phyloP scores from a whole-genome alignment of 805 yeast species.

The Phaffomyces opuntiae region DNA sequence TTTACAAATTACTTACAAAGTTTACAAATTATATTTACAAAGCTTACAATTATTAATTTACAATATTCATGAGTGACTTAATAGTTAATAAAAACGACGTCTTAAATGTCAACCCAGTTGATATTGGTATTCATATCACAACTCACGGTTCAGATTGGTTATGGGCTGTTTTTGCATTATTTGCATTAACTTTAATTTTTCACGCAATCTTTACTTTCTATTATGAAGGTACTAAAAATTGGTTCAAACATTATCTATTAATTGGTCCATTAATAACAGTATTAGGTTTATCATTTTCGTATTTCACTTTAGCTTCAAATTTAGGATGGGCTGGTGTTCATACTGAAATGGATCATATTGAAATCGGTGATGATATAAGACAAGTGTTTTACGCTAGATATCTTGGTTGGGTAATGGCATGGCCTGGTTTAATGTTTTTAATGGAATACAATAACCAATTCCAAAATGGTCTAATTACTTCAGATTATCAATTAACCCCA shows the following conservation, averaged over 20 bases:
- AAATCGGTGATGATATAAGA: slow-evolving; percentile 31
- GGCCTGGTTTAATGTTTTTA: slow-evolving; percentile 35
- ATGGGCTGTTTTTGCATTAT: slow-evolving; percentile 53
- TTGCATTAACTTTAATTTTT: slow-evolving; percentile 31
- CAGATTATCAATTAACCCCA: slow-evolving; percentile 8
- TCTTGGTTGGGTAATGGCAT: slow-evolving; percentile 51
- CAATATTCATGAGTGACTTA: not conserved
- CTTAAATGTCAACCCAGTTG: slow-evolving; percentile 16
- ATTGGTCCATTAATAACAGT: slow-evolving; percentile 36
- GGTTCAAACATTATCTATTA: slow-evolving; percentile 25
- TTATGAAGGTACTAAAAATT: slow-evolving; percentile 18
- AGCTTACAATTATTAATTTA: not conserved
- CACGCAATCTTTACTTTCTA: slow-evolving; percentile 21
- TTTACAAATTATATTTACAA: too few species aligned
- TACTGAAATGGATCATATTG: slow-evolving; percentile 43
- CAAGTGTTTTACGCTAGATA: slow-evolving; percentile 51
- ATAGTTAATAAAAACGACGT: slow-evolving; percentile 3
- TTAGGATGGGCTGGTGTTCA: slow-evolving; percentile 45
- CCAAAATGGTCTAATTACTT: slow-evolving; percentile 6
- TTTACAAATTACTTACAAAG: too few species aligned
- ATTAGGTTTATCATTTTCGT: slow-evolving; percentile 38
- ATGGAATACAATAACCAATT: slow-evolving; percentile 22
- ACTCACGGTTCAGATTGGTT: slow-evolving; percentile 59
- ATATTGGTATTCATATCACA: slow-evolving; percentile 45
- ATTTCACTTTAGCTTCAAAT: slow-evolving; percentile 51